phyloP scores from a whole-genome alignment of 2,329 filamentous ascomycete genomes.

The Clathrospora elynae region DNA sequence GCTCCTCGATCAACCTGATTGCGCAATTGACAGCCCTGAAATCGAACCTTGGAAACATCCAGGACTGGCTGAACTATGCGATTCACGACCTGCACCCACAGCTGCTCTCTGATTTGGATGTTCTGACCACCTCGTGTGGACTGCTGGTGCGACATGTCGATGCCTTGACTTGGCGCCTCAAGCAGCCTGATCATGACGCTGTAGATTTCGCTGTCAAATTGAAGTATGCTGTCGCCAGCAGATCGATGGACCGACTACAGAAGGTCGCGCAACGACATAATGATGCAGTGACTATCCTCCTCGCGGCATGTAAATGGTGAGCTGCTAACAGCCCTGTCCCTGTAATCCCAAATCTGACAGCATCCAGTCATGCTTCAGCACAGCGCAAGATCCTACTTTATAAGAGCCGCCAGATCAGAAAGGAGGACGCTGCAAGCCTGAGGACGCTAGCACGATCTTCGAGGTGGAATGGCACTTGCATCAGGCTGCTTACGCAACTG shows the following conservation, averaged over 20 bases:
- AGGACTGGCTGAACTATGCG: conserved; percentile 44
- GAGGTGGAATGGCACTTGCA: conserved; percentile 36
- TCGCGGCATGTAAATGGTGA: conserved; percentile 43
- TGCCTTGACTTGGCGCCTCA: conserved; percentile 30
- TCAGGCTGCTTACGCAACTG: conserved; percentile 35
- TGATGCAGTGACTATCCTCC: conserved; percentile 39
- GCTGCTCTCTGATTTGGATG: conserved; percentile 41
- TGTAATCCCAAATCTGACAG: conserved; percentile 21
- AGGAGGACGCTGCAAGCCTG: conserved; percentile 40
- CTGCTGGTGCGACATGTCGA: conserved; percentile 40
- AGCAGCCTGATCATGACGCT: conserved; percentile 39
- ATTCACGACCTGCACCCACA: conserved; percentile 44
- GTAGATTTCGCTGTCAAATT: conserved; percentile 42
- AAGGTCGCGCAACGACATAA: conserved; percentile 42
- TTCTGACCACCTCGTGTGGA: conserved; percentile 41
- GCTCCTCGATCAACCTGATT: conserved; percentile 44
- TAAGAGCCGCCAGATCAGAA: conserved; percentile 44
- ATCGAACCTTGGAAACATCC: conserved; percentile 42
- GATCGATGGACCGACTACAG: conserved; percentile 41
- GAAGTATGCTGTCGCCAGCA: conserved; percentile 38
- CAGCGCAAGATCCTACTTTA: conserved; percentile 46
- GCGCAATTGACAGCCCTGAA: conserved; percentile 44
- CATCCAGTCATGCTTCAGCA: conserved; percentile 39
- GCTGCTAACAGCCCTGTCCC: neutral
- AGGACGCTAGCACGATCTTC: conserved; percentile 38